Base-by-base conservation (phyloP, 495 filamentous ascomycete genomes). In the Cercophora sp. region DNA sequence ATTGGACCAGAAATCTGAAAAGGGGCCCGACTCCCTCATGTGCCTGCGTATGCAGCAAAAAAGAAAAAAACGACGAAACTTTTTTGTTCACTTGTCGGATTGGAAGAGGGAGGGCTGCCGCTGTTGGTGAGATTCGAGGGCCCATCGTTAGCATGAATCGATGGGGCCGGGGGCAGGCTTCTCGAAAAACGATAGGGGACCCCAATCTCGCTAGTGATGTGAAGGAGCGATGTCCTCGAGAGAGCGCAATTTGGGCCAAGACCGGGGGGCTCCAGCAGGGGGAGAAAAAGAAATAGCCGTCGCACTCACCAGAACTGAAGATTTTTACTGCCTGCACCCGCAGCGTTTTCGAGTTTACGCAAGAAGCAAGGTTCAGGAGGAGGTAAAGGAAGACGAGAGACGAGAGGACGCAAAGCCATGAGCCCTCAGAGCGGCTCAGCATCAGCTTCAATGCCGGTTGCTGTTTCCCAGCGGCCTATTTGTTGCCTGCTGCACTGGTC, bases 141-240 rank as follows among this genome's bases (percentile, higher is more conserved):
- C 23, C 42, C 44, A 56, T 48, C 45, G 55, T 54, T 56, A 62
- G 65, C 67, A 68, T 70, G 67, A 67, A 70, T 61, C 54, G 51
- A 56, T 59, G 61, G 55, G 52, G 54, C 62, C 49, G 55, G 61
- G 65, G 66, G 54, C 47, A 35, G 58, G 41, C 57, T 61, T 64
- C 29, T 32, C 55, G 57, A 63, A 55, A 64, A 64, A 55, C 55
- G 58, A 63, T 59, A 64, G 64, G 66, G 59, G 58, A 59, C 48
- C 58, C 61, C 68, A 70, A 70, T 70, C 53, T 70, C 68, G 68
- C 68, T 70, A 70, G 66, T 53, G 66, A 57, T 61, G 63, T 56
- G 61, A 58, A 51, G 59, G 46, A 56, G 37, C 51, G 56, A 40
- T 61, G 59, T 52, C 61, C 57, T 58, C 51, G 49, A 22, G 46